These are phyloP conservation scores for Termitomyces heimii DNA, from an alignment of 768 basidiomycete species.

Conservation along the genomic window DNA sequence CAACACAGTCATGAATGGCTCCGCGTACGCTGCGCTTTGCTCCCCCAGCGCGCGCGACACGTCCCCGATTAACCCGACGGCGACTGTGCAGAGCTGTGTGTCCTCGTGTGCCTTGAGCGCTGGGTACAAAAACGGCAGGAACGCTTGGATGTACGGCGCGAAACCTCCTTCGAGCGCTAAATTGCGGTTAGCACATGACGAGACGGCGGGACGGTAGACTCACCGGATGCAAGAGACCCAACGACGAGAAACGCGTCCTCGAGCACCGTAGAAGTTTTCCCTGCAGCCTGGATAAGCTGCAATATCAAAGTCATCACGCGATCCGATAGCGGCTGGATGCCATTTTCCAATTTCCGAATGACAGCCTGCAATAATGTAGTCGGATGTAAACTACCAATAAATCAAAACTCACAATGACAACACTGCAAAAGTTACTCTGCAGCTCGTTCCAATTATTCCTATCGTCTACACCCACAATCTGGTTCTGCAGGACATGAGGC, in stretches of 20 bases:
- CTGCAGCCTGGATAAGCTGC: conserved; percentile 77
- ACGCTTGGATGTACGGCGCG: conserved; percentile 76
- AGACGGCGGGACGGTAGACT: conserved; percentile 8
- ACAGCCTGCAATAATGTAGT: conserved; percentile 51
- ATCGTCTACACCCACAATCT: conserved; percentile 92
- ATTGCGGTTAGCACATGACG: neutral
- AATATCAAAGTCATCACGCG: conserved; percentile 93
- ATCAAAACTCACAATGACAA: conserved; percentile 63
- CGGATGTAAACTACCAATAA: neutral
- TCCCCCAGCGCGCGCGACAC: conserved; percentile 93
- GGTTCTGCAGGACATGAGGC: conserved; percentile 69
- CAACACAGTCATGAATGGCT: conserved; percentile 87
- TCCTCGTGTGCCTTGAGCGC: conserved; percentile 93
- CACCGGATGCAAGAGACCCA: conserved; percentile 78
- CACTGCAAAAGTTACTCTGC: conserved; percentile 90
- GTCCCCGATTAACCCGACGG: conserved; percentile 93
- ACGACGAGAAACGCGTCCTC: conserved; percentile 96
- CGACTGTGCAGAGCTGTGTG: conserved; percentile 91
- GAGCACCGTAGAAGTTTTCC: conserved; percentile 90
- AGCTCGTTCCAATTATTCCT: conserved; percentile 99
- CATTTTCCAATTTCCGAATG: conserved; percentile 74
- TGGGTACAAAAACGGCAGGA: conserved; percentile 80
- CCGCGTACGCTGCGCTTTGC: conserved; percentile 75
- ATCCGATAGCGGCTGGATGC: conserved; percentile 86
- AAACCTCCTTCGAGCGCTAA: conserved; percentile 74